Conservation (phyloP, 2,329 filamentous ascomycete species). For the Leptodontidium sp. region DNA sequence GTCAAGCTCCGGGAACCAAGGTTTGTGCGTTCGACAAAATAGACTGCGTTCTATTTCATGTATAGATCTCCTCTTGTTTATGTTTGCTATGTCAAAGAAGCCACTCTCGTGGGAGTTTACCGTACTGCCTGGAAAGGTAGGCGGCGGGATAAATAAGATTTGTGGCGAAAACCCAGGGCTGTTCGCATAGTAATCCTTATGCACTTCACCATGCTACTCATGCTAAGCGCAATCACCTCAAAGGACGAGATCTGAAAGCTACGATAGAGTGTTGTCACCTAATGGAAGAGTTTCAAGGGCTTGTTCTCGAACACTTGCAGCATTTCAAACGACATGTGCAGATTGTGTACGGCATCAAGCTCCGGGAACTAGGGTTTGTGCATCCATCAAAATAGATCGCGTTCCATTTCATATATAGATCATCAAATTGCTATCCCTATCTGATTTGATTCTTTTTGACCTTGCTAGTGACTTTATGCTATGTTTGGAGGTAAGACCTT, state of each 20-base stretch:
- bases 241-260: not conserved
- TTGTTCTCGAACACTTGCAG: constrained; percentile 33
- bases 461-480: too few relatives aligned
- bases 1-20: too few relatives aligned
- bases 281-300: constrained; percentile 25
- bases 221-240: constrained; percentile 32
- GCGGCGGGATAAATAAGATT: too few relatives aligned
- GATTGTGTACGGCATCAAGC: constrained; percentile 31
- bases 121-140: constrained; percentile 29
- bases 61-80: too few relatives aligned
- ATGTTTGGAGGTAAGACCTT: too few relatives aligned
- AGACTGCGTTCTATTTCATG: too few relatives aligned
- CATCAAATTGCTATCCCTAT: too few relatives aligned
- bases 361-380: constrained; percentile 30
- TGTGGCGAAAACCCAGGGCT: too few relatives aligned
- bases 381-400: constrained; percentile 10
- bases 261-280: not conserved
- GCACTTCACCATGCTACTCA: constrained; percentile 32
- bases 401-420: too few relatives aligned
- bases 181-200: constrained; percentile 33
- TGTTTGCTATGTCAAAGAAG: too few relatives aligned
- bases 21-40: constrained; percentile 29
- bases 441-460: too few relatives aligned
- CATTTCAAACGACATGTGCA: constrained; percentile 36
- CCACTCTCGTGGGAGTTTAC: too few relatives aligned